These are phyloP conservation scores for Sesbania bispinosa DNA, from an alignment of 306 rosid genomes.

Conservation along the genomic window DNA sequence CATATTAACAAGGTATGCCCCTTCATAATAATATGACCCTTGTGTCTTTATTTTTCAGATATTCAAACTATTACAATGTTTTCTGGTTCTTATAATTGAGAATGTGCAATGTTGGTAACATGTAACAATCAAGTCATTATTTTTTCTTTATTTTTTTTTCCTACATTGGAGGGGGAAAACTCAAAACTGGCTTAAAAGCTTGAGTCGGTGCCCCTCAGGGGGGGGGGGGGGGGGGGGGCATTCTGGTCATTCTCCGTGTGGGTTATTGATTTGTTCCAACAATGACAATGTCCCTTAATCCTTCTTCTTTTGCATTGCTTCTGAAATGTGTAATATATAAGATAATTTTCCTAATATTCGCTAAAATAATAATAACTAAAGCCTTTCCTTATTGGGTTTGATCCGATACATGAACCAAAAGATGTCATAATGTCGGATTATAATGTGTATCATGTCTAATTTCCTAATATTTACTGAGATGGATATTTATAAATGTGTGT, in stretches of 20 bases:
- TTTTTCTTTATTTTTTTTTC: neutral
- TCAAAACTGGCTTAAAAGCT: neutral
- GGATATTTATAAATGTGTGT: neutral
- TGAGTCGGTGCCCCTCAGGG: neutral
- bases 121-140: neutral
- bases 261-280: neutral
- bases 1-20: conserved; percentile 38
- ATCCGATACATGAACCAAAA: neutral
- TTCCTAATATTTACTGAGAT: neutral
- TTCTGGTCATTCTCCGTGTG: neutral
- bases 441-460: neutral
- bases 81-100: neutral
- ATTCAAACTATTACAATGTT: neutral
- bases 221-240: no score
- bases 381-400: neutral
- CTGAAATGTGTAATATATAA: neutral
- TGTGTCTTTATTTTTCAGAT: neutral
- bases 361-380: neutral
- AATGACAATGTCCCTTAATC: neutral
- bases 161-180: neutral
- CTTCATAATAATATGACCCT: neutral
- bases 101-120: neutral
- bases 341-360: neutral
- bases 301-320: neutral
- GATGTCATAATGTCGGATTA: no score